These are phyloP conservation scores for Cokeromyces recurvatus DNA, from an alignment of 371 early-diverging fungal genomes.

Conservation along the genomic window DNA sequence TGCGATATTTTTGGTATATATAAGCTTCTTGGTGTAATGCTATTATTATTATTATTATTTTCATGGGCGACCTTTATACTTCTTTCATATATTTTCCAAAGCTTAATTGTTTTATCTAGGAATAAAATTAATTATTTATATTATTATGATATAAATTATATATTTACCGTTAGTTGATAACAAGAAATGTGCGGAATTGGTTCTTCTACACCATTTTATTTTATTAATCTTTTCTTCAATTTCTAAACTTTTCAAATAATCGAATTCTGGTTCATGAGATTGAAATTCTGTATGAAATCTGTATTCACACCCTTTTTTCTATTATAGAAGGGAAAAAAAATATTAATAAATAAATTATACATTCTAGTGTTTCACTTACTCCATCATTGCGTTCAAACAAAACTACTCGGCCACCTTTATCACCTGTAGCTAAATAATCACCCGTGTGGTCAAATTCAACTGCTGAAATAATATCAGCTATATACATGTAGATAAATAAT, in stretches of 20 bases:
- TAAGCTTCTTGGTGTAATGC: background rate
- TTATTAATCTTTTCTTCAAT: constrained; percentile 96
- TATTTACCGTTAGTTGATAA: constrained; percentile 82
- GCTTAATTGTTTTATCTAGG: constrained; percentile 88
- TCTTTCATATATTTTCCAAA: constrained; percentile 92
- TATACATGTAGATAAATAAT: no score
- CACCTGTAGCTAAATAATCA: constrained; percentile 89
- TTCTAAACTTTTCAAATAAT: constrained; percentile 93
- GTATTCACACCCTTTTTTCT: constrained; percentile 93
- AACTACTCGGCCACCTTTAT: constrained; percentile 89
- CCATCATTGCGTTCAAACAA: constrained; percentile 79
- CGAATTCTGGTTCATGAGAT: constrained; percentile 95
- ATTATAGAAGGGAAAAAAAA: background rate
- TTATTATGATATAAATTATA: background rate
- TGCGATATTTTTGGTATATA: constrained; percentile 72
- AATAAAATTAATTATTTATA: background rate
- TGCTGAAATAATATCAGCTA: constrained; percentile 93
- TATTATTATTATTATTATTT: background rate
- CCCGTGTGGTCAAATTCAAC: constrained; percentile 94
- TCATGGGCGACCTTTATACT: constrained; percentile 78
- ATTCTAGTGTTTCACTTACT: background rate
- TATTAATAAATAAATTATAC: background rate
- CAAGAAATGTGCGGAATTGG: constrained; percentile 84
- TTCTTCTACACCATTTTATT: constrained; percentile 84
- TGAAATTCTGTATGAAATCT: constrained; percentile 92